Base-by-base conservation (phyloP, 768 basidiomycete species). In the Auriculariales sp. region DNA sequence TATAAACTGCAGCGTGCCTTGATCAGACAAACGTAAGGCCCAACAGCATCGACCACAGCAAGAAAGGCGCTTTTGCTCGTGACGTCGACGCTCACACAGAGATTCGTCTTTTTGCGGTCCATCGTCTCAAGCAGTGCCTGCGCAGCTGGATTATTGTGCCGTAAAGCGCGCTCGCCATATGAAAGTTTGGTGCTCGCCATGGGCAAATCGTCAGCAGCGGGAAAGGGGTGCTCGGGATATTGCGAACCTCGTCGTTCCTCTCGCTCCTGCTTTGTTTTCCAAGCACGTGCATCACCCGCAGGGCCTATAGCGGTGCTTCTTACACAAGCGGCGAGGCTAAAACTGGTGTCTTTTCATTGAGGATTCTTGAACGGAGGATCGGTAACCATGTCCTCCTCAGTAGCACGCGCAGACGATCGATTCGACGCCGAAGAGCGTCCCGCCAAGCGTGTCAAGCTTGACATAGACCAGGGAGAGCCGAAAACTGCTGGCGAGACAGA, bases 41-140 rank as follows among this genome's bases (percentile, higher is more conserved):
- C 95, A 50, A 95, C 92, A 10, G 76, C 75, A 56, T 92, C 83
- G 55, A 95, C 79, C 60, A 99, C 84, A 45, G 77, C 71, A 31
- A 98, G 71, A 58, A 97, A 83, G 57, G 90, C 82, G 14, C 68
- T 71, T 49, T 78, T 72, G 46, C 72, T 80, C 4, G 88, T 86
- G 33, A 98, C 91, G 69, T 99, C 95, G 25, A 98, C 90, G 57
- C 89, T 92, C 52, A 99, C 88, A 33, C 91, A 90, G 14, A 99
- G 79, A 62, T 99, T 99, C 7, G 87, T 75, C 59, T 80, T 72
- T 64, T 99, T 99, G 52, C 82, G 72, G 54, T 79, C 85, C 65
- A 97, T 89, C 3, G 81, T 79, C 60, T 78, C 74, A 17, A 98
- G 74, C 7, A 97, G 75, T 3, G 75, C 65, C 58, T 72, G 81